phyloP scores from a whole-genome alignment of 1,139 yeast genomes.

The Magnusiomyces tetraspermus region DNA sequence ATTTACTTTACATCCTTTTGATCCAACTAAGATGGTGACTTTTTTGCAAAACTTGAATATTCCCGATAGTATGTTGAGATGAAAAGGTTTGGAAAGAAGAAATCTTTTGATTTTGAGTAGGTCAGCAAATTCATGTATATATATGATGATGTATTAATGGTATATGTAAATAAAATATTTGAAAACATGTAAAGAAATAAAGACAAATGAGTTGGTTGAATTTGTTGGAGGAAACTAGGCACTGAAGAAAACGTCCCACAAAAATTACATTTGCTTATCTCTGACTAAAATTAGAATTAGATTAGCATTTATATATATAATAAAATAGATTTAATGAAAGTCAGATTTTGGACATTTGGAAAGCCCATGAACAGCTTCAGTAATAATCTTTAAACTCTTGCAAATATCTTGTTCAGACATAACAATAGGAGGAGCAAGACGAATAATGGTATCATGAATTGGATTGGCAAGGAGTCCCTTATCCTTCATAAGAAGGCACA shows the following conservation, averaged over 20 bases:
- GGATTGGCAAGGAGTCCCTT: constrained; percentile 92
- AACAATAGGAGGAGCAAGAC: constrained; percentile 93
- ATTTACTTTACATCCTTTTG: constrained; percentile 1
- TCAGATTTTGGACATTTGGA: constrained; percentile 39
- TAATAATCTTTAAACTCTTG: constrained; percentile 70
- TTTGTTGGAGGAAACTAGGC: no score
- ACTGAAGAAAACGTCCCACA: no score
- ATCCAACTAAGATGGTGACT: constrained; percentile 5
- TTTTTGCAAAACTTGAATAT: constrained; percentile 3
- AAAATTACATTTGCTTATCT: no score
- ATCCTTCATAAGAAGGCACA: constrained; percentile 81
- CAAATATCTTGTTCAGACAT: constrained; percentile 78
- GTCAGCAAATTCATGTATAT: no score
- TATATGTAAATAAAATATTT: no score
- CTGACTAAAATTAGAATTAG: no score
- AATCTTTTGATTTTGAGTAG: no score
- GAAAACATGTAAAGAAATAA: no score
- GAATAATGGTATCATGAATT: constrained; percentile 89
- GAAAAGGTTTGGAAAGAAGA: no score
- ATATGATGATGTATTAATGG: no score
- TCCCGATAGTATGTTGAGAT: constrained; percentile 5
- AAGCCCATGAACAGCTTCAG: constrained; percentile 48
- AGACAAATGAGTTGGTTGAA: no score
- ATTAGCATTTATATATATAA: no score
- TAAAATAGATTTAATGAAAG: neutral